phyloP scores from a whole-genome alignment of 2,329 filamentous ascomycete species.

The Shiraia bambusicola region DNA sequence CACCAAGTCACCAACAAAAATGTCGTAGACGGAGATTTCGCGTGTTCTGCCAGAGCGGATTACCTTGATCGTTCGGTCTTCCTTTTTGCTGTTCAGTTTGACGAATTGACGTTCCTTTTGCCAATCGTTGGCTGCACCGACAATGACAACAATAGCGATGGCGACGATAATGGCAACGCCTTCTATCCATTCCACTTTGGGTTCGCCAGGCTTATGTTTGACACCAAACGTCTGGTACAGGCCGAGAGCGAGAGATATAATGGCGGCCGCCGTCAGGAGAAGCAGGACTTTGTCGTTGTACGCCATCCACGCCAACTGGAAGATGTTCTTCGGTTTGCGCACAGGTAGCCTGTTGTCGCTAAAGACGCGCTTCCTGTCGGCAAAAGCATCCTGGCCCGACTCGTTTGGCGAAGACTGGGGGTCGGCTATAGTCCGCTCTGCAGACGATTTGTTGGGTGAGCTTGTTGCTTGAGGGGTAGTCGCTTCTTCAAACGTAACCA shows the following conservation, averaged over 20 bases:
- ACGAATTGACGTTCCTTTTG: conserved; percentile 81
- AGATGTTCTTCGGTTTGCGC: conserved; percentile 68
- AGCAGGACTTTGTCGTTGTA: conserved; percentile 77
- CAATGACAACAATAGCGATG: conserved; percentile 72
- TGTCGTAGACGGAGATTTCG: conserved; percentile 65
- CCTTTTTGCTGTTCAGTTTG: conserved; percentile 77
- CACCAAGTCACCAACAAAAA: conserved; percentile 71
- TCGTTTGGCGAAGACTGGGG: conserved; percentile 26
- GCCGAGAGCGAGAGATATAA: conserved; percentile 73
- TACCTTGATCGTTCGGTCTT: conserved; percentile 72
- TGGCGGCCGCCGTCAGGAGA: conserved; percentile 58
- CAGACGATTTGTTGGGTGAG: conserved; percentile 22
- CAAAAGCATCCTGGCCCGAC: conserved; percentile 42
- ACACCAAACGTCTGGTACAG: conserved; percentile 70
- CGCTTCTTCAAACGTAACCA: conserved; percentile 68
- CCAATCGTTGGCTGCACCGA: conserved; percentile 78
- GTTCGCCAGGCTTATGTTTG: conserved; percentile 52
- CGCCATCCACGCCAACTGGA: conserved; percentile 75
- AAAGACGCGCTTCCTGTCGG: conserved; percentile 70
- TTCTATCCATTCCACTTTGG: conserved; percentile 76
- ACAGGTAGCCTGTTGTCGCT: conserved; percentile 70
- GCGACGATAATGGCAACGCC: conserved; percentile 77
- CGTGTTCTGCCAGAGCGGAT: conserved; percentile 71
- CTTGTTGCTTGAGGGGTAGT: conserved; percentile 29
- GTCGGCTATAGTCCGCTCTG: conserved; percentile 9